Percentiles rank a stretch among this genome's conserved stretches.
Conservation (phyloP, 352 stramenopile genomes). For the Pythium sukuiense region DNA sequence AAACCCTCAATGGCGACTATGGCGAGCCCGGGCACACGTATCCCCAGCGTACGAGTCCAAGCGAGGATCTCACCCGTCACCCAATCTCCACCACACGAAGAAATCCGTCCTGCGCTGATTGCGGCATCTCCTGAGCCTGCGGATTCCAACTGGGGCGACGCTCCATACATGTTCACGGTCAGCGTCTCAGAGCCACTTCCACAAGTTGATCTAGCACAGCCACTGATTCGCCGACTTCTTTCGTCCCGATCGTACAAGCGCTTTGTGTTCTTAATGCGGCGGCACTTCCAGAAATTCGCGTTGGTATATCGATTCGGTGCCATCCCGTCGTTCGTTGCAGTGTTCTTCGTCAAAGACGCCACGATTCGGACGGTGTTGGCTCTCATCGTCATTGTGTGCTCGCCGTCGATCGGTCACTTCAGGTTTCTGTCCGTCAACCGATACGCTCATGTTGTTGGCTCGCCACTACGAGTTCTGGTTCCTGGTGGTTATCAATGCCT, state of each 20-base stretch:
- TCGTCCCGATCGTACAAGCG: not conserved
- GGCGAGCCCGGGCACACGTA: not conserved
- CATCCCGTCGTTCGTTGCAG: not conserved
- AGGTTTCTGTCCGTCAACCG: conserved; percentile 5
- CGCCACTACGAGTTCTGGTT: conserved; percentile 23
- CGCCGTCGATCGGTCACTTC: conserved; percentile 1
- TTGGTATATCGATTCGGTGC: conserved; percentile 8
- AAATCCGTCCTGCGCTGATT: not conserved
- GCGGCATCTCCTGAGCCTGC: not conserved
- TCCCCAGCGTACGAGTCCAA: not conserved
- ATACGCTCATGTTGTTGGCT: conserved; percentile 3
- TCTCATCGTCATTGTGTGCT: not conserved
- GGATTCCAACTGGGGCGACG: not conserved
- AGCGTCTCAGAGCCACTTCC: not conserved
- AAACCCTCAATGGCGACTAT: not conserved
- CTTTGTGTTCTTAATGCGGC: not conserved
- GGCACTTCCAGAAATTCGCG: conserved; percentile 6
- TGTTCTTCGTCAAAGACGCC: not conserved
- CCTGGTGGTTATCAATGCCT: conserved; percentile 10
- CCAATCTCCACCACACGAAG: not conserved
- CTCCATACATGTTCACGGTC: not conserved
- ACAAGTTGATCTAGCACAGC: not conserved
- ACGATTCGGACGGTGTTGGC: not conserved
- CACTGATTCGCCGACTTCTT: not conserved
- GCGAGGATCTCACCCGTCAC: not conserved